Base-by-base conservation (phyloP, 192 early-diverging fungal species). In the Entophlyctis luteolus region DNA sequence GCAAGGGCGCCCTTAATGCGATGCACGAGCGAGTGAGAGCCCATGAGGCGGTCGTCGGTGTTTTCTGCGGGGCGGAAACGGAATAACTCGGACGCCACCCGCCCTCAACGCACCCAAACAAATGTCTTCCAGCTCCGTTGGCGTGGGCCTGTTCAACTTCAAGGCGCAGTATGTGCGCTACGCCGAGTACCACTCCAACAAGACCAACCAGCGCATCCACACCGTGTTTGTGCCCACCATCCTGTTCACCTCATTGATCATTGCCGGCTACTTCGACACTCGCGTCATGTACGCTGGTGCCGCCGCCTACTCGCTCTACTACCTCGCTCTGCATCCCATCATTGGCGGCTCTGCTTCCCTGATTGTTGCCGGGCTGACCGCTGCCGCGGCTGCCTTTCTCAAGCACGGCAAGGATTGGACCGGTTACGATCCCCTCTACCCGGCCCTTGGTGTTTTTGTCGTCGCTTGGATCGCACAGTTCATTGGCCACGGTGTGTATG, bases 191-290 rank as follows among this genome's bases (percentile, higher is more conserved):
- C 48, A 62, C 47, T 18, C 27, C 68, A 34, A 66, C 82, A 73
- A 73, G 42, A 74, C 83, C 68, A 95, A 97, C 79, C 77, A 93
- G 29, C 63, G 77, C 22, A 90, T 93, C 63, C 93, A 97, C 75
- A 79, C 93, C 70, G 75, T 93, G 2, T 98, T 89, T 73, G 93
- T 98, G 31, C 96, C 96, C 3, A 84, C 87, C 50, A 92, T 98
- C 69, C 77, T 93, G 37, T 96, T 90, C 90, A 85, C 89, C 32
- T 73, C 76, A 4, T 68, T 91, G 23, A 89, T 92, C 6, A 81
- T 87, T 72, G 67, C 74, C 18, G 73, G 83, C 34, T 74, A 73
- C 50, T 56, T 72, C 25, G 77, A 84, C 65, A 65, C 33, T 20
- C 60, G 91, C 4, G 78, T 91, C 29, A 53, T 90, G 23, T 42